Base-by-base conservation (phyloP, 371 early-diverging fungal species). In the Syncephalastrum monosporum region DNA sequence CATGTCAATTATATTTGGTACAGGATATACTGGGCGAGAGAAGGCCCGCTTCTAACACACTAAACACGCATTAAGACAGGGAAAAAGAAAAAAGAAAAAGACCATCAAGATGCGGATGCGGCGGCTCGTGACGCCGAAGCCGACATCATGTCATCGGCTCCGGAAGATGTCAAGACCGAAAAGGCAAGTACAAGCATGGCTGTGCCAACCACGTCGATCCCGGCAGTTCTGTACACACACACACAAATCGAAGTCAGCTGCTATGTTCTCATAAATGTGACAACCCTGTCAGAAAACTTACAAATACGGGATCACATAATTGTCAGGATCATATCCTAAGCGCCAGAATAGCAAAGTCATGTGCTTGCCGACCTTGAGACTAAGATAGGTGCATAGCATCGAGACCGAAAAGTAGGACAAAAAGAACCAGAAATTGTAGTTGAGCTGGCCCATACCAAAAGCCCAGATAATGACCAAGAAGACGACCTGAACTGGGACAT, bases 261-360 rank as follows among this genome's bases (percentile, higher is more conserved):
- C 19, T 17, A 4, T 44, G 68, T 52, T 61, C 81, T 74, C 49
- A 80, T 81, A 42, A 75, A 71, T 6, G 70, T 56, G 78, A 74
- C 66, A 4, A 74, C 76, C 13, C 47, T 23, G 59, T 47, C 17
- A 10, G 27, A 17, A 42, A 4, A 72, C 76, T 75, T 79, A 82
- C 79, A 93, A 63, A 42, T 88, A 82, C n/a, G 93, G 91, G 57
- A 91, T 75, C 5, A 88, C 87, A 72, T 88, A 91, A 65, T 89
- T 88, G 56, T 93, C 91, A 21, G 92, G 92, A 53, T 93, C 92
- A 53, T 87, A 85, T 1, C 85, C 82, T 49, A 75, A 63, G 33
- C 68, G 59, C 93, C 93, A 93, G 47, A 88, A 79, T 13, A 56
- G 19, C 6, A 65, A 52, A 0, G 85, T 79, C 68, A 84, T 80